These are phyloP conservation scores for Diplodia seriata DNA, from an alignment of 2,329 filamentous ascomycete species.

Conservation along the genomic window DNA sequence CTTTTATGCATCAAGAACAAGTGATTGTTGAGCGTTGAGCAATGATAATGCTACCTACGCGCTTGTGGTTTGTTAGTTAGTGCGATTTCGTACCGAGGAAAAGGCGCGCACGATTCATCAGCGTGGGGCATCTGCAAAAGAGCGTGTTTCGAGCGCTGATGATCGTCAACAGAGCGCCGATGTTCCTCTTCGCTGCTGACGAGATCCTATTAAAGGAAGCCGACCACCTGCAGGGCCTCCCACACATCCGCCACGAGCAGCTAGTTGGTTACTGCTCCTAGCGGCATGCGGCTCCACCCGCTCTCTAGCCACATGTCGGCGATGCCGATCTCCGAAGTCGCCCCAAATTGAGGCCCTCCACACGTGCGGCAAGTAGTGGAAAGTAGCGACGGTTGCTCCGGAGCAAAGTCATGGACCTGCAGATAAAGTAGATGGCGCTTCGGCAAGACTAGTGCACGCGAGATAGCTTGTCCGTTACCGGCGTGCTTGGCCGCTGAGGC, in stretches of 20 bases:
- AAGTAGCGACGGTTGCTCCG: not conserved
- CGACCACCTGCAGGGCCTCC: not conserved
- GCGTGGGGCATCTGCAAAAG: not conserved
- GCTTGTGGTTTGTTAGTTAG: not conserved
- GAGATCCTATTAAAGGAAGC: not conserved
- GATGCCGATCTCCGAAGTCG: not conserved
- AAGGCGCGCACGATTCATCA: not conserved
- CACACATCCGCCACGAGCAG: not conserved
- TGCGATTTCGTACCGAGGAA: not conserved
- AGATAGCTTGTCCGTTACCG: not conserved
- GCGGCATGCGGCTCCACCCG: not conserved
- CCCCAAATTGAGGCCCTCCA: conserved; percentile 6
- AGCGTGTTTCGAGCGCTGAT: not conserved
- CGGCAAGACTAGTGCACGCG: not conserved
- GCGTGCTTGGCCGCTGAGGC: not conserved
- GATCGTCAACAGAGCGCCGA: not conserved
- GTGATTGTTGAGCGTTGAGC: too few relatives aligned
- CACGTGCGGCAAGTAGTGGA: conserved; percentile 11
- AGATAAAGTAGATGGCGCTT: not conserved
- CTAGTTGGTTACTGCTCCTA: not conserved
- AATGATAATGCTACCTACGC: too few relatives aligned
- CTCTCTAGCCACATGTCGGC: not conserved
- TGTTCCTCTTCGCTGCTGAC: not conserved
- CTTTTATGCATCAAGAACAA: not conserved
- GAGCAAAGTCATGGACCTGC: not conserved